Percentiles rank a stretch among this genome's conserved stretches.
These are phyloP conservation scores for Fistulinella staudtii DNA, from an alignment of 1,284 basidiomycete genomes.

Conservation along the genomic window DNA sequence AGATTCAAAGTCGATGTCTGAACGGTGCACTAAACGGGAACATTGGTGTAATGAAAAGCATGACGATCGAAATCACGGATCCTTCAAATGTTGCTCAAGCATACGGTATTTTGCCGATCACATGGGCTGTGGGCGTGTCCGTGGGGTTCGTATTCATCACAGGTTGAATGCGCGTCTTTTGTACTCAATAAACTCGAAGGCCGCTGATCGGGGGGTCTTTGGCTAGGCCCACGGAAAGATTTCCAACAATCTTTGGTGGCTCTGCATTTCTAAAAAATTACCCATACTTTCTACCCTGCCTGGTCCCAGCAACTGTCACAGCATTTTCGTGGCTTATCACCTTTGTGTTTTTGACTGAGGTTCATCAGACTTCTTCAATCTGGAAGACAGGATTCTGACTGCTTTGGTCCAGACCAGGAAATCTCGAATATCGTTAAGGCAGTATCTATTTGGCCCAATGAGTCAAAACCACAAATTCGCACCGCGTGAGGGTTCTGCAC, in stretches of 20 bases:
- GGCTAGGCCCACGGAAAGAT: conserved; percentile 56
- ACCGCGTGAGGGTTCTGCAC: not conserved
- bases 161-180: not conserved
- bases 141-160: conserved; percentile 37
- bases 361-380: conserved; percentile 23
- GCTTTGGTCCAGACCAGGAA: conserved; percentile 15
- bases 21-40: conserved; percentile 44
- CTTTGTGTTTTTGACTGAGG: conserved; percentile 54
- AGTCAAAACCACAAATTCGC: not conserved
- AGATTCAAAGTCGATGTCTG: conserved; percentile 31
- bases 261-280: conserved; percentile 51
- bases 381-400: conserved; percentile 1
- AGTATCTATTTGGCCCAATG: conserved; percentile 20
- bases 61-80: conserved; percentile 36
- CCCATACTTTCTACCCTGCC: conserved; percentile 68
- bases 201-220: conserved; percentile 62
- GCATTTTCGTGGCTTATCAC: conserved; percentile 45
- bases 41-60: conserved; percentile 44
- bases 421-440: conserved; percentile 7
- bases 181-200: conserved; percentile 29
- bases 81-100: conserved; percentile 33
- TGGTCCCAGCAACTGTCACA: conserved; percentile 48
- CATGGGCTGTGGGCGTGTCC: conserved; percentile 43
- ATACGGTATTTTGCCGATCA: conserved; percentile 42
- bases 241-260: conserved; percentile 49